Evolutionary conservation across 345 rosid species (phyloP).

Genomic region (Citrus glauca): DNA sequence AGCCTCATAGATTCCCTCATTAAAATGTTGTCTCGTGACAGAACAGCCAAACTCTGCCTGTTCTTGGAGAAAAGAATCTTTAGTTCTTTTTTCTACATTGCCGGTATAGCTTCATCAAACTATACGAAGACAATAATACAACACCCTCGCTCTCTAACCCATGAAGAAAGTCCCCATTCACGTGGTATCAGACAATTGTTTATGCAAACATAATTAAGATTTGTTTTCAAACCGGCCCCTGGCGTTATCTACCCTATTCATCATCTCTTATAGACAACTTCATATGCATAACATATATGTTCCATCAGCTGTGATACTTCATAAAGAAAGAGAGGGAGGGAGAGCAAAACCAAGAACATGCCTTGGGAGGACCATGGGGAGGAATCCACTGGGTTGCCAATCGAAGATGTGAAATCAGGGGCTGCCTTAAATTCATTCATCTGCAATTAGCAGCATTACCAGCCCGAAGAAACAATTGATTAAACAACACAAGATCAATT

Average conservation of each 20-base stretch:
- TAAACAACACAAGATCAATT: constrained; percentile 1
- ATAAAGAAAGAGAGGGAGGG: not conserved
- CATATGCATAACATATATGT: not conserved
- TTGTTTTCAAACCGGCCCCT: not conserved
- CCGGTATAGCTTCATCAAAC: constrained; percentile 16
- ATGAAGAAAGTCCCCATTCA: constrained; percentile 22
- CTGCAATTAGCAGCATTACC: constrained; percentile 34
- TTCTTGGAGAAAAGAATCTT: constrained; percentile 30
- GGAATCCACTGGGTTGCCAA: constrained; percentile 51
- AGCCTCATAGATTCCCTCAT: constrained; percentile 20
- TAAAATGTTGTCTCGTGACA: constrained; percentile 42
- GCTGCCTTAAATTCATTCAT: constrained; percentile 74
- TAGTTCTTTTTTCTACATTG: constrained; percentile 8
- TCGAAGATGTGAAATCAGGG: constrained; percentile 62
- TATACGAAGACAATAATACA: not conserved
- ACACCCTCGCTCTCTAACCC: constrained; percentile 9
- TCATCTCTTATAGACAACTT: not conserved
- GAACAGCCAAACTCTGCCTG: constrained; percentile 41
- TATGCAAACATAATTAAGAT: not conserved
- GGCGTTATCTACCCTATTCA: not conserved
- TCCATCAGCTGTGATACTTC: not conserved
- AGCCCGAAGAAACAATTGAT: constrained; percentile 6
- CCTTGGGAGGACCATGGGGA: constrained; percentile 75
- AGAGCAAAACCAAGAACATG: constrained; percentile 15
- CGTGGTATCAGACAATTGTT: constrained; percentile 16